Evolutionary conservation across 2,329 filamentous ascomycete species (phyloP), one percentile per base, ranked within the genome.

Genomic region (Fusarium sp.): DNA sequence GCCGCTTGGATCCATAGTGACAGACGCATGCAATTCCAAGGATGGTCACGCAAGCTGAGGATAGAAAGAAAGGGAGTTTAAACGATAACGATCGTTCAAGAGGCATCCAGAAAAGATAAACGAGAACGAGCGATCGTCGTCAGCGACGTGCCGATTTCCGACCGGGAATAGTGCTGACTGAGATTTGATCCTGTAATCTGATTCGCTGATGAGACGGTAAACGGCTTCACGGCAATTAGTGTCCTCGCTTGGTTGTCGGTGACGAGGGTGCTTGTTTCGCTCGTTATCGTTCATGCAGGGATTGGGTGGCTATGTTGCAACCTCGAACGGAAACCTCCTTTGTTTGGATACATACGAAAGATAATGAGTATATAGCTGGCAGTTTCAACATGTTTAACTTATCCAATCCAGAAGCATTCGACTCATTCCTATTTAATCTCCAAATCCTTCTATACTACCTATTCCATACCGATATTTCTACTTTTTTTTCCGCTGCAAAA

Each of bases 51-150:
- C 15, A 45, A 22, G 38, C 35, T 37, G 35, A 37, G 35, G 35
- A 37, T 37, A 37, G 30, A 35, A 30, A 32, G 6, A n/a, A 25
- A 12, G 32, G 11, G 8, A 15, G 17, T 40, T 54, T 63, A 54
- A 63, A 63, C 60, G 60, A 63, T 35, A 63, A 63, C 60, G 60
- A 54, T 38, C 32, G 45, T 52, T 63, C 27, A 63, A 20, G 14
- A 63, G 25, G 43, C 14, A 30, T n/a, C 25, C 22, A 14, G 20
- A 20, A 33, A 33, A 62, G 40, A n/a, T 63, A 17, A 63, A 63
- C 60, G 60, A 63, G 60, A 63, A 22, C 60, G 60, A 63, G 20
- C 7, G 56, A 38, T 40, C 15, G 17, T 27, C 56, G 35, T 58
- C 56, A 58, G 56, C 56, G 30, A 27, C 14, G 40, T 62, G 59